Evolutionary conservation across 352 stramenopile species (phyloP), one percentile per base, ranked within the genome.

Genomic region (Globisporangium paroecandrum): DNA sequence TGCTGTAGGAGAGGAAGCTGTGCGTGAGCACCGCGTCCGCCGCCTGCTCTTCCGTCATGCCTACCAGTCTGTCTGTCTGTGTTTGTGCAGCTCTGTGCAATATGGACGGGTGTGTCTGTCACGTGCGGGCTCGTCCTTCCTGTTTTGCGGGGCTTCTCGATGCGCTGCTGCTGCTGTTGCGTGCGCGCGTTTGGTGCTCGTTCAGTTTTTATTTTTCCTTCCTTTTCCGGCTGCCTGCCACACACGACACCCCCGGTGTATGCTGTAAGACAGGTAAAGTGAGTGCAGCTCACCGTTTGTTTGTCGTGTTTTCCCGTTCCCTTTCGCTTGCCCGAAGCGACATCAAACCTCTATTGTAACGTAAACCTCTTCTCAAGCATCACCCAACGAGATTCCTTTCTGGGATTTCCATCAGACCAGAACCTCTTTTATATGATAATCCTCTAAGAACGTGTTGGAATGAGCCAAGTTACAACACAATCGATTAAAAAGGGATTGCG

Each of bases 1-100:
- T 82, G 54, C 81, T 77, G 72, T 89, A 93, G 25, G 78, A 89
- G 59, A 90, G 71, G 56, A 86, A 87, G 64, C 78, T 85, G 67
- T 82, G 77, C 56, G 76, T 88, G 72, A 86, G 73, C 67, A 72
- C 64, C 8, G 32, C 46, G 38, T 60, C 49, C 58, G 32, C 47
- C 13, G 38, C 25, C 62, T 62, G 22, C 38, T 63, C 62, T 12
- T 64, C 51, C 62, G 9, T 53, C 54, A 63, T 68, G 29, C 13
- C 34, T 29, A 5, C 51, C 53, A 20, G 10, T 15, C 36, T 62
- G 13, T 4, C 22, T 46, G 55, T 54, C 1, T 58, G 24, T 36
- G 24, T 32, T 1, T 15, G 53, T 20, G 51, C 34, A 34, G 49
- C 24, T 15, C 10, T 55, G 10, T 43, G 12, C 15, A 43, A 15